Base-by-base conservation (phyloP, 495 filamentous ascomycete genomes). In the Annulohypoxylon moriforme region DNA sequence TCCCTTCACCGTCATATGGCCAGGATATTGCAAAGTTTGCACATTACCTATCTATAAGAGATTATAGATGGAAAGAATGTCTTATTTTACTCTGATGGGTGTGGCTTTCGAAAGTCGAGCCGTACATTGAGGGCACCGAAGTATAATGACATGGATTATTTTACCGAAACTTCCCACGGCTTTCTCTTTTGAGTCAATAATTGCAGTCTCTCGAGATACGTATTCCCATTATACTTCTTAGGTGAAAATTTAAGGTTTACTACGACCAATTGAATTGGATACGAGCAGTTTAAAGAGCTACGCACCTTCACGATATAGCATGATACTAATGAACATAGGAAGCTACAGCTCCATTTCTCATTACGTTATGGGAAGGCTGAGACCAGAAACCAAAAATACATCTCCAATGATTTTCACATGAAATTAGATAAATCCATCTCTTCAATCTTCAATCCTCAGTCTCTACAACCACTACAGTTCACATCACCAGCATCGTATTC, bases 401-500 rank as follows among this genome's bases (percentile, higher is more conserved):
- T 27, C 27, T 29, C 20, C 4, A 18, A 47, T 8, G 44, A 10
- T 63, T 4, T 58, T 66, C 63, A 65, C 56, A 61, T 71, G 61
- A 7, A 55, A 56, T 60, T 33, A 38, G 18, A 40, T 22, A 18
- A 57, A 57, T 60, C 25, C 60, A 40, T 57, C 46, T 66, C 60
- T 57, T 3, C 36, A 64, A 42, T 25, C n/a, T n/a, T n/a, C n/a
- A n/a, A n/a, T 66, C 60, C 52, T 3, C 36, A 64, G 33, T 25
- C 40, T 44, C 13, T 20, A 16, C 16, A 61, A 68, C 65, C 57
- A 31, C 65, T 47, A 60, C 64, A 49, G 34, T 52, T 57, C 68
- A n/a, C 60, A 57, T 47, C 55, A 57, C 49, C 31, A 57, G 31
- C 42, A n/a, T 47, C 42, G 47, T 13, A 50, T 55, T 56, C 29